Base-by-base conservation (phyloP, 371 early-diverging fungal genomes). In the Syncephalis fuscata region DNA sequence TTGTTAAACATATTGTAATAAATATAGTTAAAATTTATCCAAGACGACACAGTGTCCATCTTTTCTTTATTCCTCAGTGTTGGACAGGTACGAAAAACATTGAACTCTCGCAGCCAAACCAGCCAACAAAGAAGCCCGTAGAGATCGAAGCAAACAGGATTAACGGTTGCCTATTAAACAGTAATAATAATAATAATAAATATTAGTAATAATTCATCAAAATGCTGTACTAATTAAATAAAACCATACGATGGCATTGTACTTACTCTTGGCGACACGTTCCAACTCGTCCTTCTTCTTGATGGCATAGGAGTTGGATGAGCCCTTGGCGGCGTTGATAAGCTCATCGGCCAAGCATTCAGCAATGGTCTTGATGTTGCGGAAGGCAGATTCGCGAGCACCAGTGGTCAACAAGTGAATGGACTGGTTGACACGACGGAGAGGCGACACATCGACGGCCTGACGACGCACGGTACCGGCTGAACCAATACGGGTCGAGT, bases 251-350 rank as follows among this genome's bases (percentile, higher is more conserved):
- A 4, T 7, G 38, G 10, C 21, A 50, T n/a, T 8, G 21, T 15
- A 42, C 45, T 48, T 53, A 53, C 54, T 48, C 67, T 72, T 72
- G 62, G 72, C 72, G 60, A 72, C 72, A 67, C 72, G 72, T 43
- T 72, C 99, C 50, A 99, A 78, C 76, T 99, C 99, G 72, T 99
- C 99, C 91, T 97, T 98, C 91, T 99, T 99, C 88, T 98, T 93
- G 82, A 95, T 97, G 65, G 94, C 98, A 64, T 95, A 97, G 48
- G 91, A 90, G 91, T 95, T 95, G 69, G 95, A 89, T 48, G 94
- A 93, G 57, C 97, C 97, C 83, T 65, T 91, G 62, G 92, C 87
- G 55, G 99, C 99, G 77, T 94, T 96, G 79, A 99, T 98, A 64
- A 99, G 82, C 74, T 99, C 99, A 73, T 99, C 98, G 63, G 99